These are phyloP conservation scores for Pyrenopolyporus hunteri DNA, from an alignment of 495 filamentous ascomycete species.

Conservation along the genomic window DNA sequence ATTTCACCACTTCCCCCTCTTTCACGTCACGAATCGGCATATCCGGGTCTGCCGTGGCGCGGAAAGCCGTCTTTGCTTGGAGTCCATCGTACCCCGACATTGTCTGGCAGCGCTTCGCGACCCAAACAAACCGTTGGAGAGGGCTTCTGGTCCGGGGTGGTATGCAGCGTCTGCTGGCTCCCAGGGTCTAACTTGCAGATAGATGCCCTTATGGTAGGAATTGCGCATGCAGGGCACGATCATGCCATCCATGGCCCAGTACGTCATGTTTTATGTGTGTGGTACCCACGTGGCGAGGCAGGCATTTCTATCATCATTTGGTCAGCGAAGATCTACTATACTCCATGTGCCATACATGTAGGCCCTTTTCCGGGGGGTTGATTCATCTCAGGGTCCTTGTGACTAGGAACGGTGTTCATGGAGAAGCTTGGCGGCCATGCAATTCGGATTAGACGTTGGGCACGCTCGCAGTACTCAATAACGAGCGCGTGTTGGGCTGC, in stretches of 20 bases:
- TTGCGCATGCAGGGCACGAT: slow-evolving; percentile 13
- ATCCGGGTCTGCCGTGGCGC: background rate
- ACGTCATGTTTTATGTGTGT: slow-evolving; percentile 26
- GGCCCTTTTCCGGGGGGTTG: slow-evolving; percentile 8
- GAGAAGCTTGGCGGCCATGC: slow-evolving; percentile 24
- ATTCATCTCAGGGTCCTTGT: slow-evolving; percentile 16
- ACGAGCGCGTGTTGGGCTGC: slow-evolving; percentile 17
- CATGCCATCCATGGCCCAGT: slow-evolving; percentile 12
- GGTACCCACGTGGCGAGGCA: slow-evolving; percentile 32
- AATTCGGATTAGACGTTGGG: slow-evolving; percentile 24
- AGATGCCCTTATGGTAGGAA: slow-evolving; percentile 16
- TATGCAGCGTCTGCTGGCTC: slow-evolving; percentile 8
- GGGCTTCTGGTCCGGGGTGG: slow-evolving; percentile 21
- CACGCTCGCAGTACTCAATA: slow-evolving; percentile 25
- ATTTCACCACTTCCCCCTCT: slow-evolving; percentile 1
- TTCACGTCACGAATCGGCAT: background rate
- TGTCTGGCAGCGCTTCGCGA: background rate
- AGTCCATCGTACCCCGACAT: background rate
- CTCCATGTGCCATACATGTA: slow-evolving; percentile 22
- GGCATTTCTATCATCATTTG: slow-evolving; percentile 13
- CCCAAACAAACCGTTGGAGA: background rate
- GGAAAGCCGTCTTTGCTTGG: background rate
- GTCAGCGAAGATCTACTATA: slow-evolving; percentile 11
- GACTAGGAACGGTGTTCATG: slow-evolving; percentile 10
- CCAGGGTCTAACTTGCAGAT: slow-evolving; percentile 15